Conservation (phyloP, 192 early-diverging fungal genomes). For the Jimgerdemannia flammicorona region DNA sequence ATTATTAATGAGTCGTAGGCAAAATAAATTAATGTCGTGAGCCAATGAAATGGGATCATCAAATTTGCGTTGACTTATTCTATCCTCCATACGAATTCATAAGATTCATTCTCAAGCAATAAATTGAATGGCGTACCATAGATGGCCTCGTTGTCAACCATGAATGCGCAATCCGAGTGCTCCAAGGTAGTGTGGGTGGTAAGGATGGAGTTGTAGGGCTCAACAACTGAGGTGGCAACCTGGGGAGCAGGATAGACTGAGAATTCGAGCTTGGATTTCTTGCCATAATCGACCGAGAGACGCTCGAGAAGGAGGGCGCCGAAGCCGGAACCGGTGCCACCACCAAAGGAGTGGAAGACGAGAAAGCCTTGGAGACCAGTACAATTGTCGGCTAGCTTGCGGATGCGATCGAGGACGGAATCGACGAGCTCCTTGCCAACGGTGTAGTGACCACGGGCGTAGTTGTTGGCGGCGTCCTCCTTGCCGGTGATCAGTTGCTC, state of each 20-base stretch:
- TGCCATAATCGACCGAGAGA: constrained; percentile 99
- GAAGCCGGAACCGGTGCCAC: constrained; percentile 99
- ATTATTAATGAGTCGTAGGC: not conserved
- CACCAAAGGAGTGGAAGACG: constrained; percentile 99
- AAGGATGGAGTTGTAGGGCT: constrained; percentile 99
- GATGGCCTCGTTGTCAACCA: constrained; percentile 99
- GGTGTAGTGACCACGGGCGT: constrained; percentile 99
- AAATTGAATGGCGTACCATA: constrained; percentile 39
- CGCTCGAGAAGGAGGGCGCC: constrained; percentile 97
- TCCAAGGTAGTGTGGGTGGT: constrained; percentile 99
- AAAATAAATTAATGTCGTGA: not conserved
- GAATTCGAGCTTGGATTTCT: constrained; percentile 99
- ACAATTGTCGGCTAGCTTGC: constrained; percentile 98
- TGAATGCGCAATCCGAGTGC: constrained; percentile 99
- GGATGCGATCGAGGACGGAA: constrained; percentile 92
- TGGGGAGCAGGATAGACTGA: constrained; percentile 98
- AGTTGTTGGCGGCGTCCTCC: constrained; percentile 99
- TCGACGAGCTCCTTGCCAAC: constrained; percentile 99
- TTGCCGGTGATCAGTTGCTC: constrained; percentile 99
- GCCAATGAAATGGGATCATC: not conserved
- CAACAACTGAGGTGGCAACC: constrained; percentile 95
- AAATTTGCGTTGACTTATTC: not conserved
- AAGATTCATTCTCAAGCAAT: not conserved
- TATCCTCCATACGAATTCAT: not conserved
- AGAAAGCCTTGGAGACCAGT: constrained; percentile 98